Evolutionary conservation across 805 yeast species (phyloP), one percentile per base, ranked within the genome.

Genomic region (Candida nemodendra): DNA sequence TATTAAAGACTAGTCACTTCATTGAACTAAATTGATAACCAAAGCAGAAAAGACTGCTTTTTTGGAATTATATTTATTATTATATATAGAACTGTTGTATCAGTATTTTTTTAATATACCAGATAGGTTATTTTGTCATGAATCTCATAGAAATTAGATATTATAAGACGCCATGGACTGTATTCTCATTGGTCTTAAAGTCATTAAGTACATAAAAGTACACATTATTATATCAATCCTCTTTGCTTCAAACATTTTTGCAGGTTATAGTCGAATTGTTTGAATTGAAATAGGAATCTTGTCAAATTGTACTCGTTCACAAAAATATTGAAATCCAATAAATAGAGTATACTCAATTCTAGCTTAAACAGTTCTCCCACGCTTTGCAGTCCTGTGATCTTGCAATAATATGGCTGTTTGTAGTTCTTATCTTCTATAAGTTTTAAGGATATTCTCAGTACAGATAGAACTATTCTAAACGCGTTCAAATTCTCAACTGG

Each of bases 351-450:
- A 11, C 64, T 62, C 36, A 68, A 48, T 41, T 71, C 76, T 30
- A 71, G 48, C 19, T 56, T 57, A 44, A 62, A 59, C 38, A 71
- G 48, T 36, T 71, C 76, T 4, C 53, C 52, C 8, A 57, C 50
- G 31, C 60, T 62, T 28, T 59, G 64, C n/a, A 71, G 57, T 2
- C 76, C 76, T 4, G 68, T 65, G n/a, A 71, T 65, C 25, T 64
- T 64, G 28, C 75, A 71, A 43, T 65, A 71, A 31, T 63, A 62
- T 21, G 50, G 51, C 35, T 68, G 75, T 33, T 63, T 65, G 47
- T 60, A 71, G 48, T 70, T 66, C 30, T 69, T 61, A 45, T 71
- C 76, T 44, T 71, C 76, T 18, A 70, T 54, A 24, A 64, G 52
- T 42, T 71, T 71, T 17, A 61, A 58, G 27, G 72, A 59, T 17